Percentiles rank a stretch among this genome's conserved stretches.
These are phyloP conservation scores for Prunus mongolica DNA, from an alignment of 306 rosid genomes.

Conservation along the genomic window DNA sequence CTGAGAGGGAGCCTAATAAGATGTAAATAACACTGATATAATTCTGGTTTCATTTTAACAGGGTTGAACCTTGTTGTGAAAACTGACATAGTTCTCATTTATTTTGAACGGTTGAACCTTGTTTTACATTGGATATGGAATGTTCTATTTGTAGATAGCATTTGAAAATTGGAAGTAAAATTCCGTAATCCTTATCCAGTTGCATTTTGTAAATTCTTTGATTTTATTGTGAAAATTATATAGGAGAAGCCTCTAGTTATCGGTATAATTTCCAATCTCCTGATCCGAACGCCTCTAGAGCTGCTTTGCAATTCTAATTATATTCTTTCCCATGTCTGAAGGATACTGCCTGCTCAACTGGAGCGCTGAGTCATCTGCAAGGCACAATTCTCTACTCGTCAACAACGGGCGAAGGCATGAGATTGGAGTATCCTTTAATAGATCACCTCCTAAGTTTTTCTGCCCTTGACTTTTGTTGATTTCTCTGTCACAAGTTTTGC, in stretches of 20 bases:
- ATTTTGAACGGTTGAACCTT: background rate
- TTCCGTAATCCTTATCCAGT: background rate
- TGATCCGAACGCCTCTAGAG: background rate
- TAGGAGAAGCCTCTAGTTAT: background rate
- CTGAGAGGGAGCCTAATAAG: background rate
- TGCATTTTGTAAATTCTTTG: background rate
- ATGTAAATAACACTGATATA: background rate
- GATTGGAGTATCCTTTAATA: slow-evolving; percentile 82
- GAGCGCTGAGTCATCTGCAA: slow-evolving; percentile 70
- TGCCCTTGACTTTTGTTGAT: background rate
- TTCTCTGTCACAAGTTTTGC: slow-evolving; percentile 23
- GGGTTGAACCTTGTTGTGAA: background rate
- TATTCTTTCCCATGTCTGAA: slow-evolving; percentile 26
- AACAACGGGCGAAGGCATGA: slow-evolving; percentile 78
- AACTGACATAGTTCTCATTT: background rate
- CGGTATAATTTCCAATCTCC: background rate
- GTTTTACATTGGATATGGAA: background rate
- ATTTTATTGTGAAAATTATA: background rate
- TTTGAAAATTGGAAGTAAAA: background rate
- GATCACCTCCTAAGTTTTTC: background rate
- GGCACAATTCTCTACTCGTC: slow-evolving; percentile 79
- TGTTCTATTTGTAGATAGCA: background rate
- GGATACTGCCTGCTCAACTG: slow-evolving; percentile 69
- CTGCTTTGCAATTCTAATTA: background rate
- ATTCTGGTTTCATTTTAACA: background rate